Base-by-base conservation (phyloP, 768 basidiomycete species). In the Krasilnikovozyma curviuscula region DNA sequence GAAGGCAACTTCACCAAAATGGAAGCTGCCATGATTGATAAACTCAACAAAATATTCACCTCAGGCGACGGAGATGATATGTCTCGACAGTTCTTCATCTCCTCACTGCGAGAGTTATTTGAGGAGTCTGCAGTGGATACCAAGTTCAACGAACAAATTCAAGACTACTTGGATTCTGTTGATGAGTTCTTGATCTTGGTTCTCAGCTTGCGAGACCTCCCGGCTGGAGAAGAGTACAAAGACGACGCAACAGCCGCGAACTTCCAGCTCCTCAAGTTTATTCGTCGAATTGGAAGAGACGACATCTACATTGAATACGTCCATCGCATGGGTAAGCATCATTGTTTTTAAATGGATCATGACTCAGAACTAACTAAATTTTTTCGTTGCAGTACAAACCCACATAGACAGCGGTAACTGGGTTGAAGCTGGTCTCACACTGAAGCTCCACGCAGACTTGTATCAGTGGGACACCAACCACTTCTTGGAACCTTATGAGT, bases 291-390 rank as follows among this genome's bases (percentile, higher is more conserved):
- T 48, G 86, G 86, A 16, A 72, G 88, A 12, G 80, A 84, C 58
- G 86, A 89, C 60, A 86, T 93, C 51, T 91, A 88, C 58, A 82
- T 89, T 65, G 84, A 88, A 72, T 91, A 91, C 62, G 82, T 91
- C 21, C 85, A 37, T 37, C 23, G 35, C 35, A 37, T 16, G n/a
- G n/a, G n/a, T n/a, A n/a, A n/a, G n/a, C n/a, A n/a, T n/a, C n/a
- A n/a, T n/a, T n/a, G n/a, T n/a, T n/a, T n/a, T n/a, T n/a, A n/a
- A n/a, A n/a, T n/a, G n/a, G n/a, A n/a, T n/a, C n/a, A n/a, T n/a
- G n/a, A n/a, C n/a, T n/a, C n/a, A n/a, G n/a, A n/a, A 42, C 32
- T 52, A 52, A 29, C 45, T 52, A 9, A 44, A 93, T 60, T 84
- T 89, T 60, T 77, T 93, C 23, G 84, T 91, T 43, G 82, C 84